phyloP scores from a whole-genome alignment of 768 basidiomycete genomes.

The Pluteus cervinus region DNA sequence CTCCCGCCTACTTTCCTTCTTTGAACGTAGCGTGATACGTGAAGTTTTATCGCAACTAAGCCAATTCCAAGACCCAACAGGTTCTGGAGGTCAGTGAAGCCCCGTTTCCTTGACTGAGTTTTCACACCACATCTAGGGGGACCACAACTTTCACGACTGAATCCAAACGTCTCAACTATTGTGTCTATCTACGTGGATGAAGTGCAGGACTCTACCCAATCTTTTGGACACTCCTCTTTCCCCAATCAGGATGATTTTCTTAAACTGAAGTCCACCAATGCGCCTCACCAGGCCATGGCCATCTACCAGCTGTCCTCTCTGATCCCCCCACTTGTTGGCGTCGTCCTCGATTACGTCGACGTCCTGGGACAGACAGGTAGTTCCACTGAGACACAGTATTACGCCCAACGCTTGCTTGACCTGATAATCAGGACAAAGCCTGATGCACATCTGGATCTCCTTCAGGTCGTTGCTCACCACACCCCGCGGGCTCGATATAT shows the following conservation, averaged over 20 bases:
- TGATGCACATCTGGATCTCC: constrained; percentile 64
- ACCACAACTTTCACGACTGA: constrained; percentile 2
- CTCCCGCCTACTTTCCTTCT: constrained; percentile 57
- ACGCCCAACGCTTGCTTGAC: constrained; percentile 48
- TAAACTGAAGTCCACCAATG: constrained; percentile 44
- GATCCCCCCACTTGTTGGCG: constrained; percentile 54
- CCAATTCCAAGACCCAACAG: background rate
- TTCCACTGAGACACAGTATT: constrained; percentile 40
- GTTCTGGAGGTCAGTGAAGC: constrained; percentile 1
- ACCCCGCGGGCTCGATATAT: constrained; percentile 44
- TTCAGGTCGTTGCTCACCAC: constrained; percentile 68
- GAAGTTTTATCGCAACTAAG: too few relatives aligned
- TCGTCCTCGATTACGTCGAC: constrained; percentile 55
- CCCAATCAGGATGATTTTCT: too few relatives aligned
- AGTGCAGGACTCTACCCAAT: too few relatives aligned
- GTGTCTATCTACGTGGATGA: constrained; percentile 62
- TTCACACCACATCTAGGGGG: background rate
- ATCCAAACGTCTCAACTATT: constrained; percentile 28
- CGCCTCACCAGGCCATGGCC: constrained; percentile 46
- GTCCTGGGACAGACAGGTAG: too few relatives aligned
- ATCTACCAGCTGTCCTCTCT: constrained; percentile 60
- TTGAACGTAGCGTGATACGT: constrained; percentile 56
- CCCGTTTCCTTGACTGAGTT: background rate
- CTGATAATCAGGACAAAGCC: constrained; percentile 51
- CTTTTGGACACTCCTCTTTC: too few relatives aligned